Conservation (phyloP, 2,329 filamentous ascomycete genomes). For the Knufia petricola region DNA sequence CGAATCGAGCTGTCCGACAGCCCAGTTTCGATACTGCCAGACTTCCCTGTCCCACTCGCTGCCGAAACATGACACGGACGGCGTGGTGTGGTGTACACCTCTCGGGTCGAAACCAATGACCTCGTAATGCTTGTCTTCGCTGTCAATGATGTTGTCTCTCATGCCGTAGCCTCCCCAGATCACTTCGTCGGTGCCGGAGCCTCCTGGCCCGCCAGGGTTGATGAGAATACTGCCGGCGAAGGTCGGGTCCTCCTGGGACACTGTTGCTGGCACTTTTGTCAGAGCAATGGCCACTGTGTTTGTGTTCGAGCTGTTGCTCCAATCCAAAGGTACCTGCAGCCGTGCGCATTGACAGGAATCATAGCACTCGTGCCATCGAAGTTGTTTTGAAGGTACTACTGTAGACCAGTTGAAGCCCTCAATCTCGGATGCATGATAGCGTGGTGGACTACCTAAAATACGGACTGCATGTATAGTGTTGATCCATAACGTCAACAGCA, state of each 20-base stretch:
- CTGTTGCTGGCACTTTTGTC: conserved; percentile 36
- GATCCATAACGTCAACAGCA: neutral
- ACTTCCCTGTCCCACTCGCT: conserved; percentile 10
- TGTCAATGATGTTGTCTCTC: conserved; percentile 24
- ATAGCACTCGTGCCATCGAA: conserved; percentile 34
- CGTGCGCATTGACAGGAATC: conserved; percentile 40
- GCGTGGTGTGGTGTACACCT: conserved; percentile 30
- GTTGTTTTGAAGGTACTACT: neutral
- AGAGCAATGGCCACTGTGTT: conserved; percentile 36
- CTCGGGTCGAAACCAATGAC: conserved; percentile 36
- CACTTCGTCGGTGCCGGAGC: conserved; percentile 30
- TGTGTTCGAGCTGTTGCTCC: conserved; percentile 28
- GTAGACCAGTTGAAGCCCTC: conserved; percentile 5
- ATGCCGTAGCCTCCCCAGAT: conserved; percentile 13
- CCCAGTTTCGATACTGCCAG: conserved; percentile 8
- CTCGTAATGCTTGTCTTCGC: conserved; percentile 34
- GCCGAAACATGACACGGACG: conserved; percentile 23
- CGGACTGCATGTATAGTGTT: neutral
- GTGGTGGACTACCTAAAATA: neutral
- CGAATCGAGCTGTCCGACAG: conserved; percentile 14
- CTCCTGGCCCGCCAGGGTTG: conserved; percentile 37
- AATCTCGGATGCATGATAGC: neutral
- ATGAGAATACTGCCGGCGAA: conserved; percentile 41
- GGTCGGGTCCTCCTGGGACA: conserved; percentile 29
- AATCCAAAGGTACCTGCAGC: conserved; percentile 41